These are phyloP conservation scores for Trichosphaerium sp. DNA, from an alignment of 78 protist species.

Conservation along the genomic window DNA sequence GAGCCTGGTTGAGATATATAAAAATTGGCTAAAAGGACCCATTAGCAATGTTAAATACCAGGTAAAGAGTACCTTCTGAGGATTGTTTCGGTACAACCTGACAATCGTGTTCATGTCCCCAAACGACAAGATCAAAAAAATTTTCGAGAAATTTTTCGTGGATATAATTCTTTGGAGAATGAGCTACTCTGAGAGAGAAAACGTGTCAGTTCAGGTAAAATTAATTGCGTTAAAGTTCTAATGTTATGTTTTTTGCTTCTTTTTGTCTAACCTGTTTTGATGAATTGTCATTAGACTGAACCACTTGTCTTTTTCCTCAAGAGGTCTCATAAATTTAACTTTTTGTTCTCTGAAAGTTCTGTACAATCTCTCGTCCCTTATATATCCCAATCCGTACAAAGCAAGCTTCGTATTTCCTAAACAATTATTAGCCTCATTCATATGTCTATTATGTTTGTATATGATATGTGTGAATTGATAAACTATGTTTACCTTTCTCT, in stretches of 20 bases:
- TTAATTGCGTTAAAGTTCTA: neutral
- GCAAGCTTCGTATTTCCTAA: slow-evolving; percentile 70
- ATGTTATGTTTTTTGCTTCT: neutral
- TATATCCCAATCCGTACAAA: slow-evolving; percentile 90
- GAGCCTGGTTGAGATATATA: slow-evolving; percentile 89
- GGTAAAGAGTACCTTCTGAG: slow-evolving; percentile 2
- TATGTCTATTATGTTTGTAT: neutral
- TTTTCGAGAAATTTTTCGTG: slow-evolving; percentile 63
- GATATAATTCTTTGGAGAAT: slow-evolving; percentile 52
- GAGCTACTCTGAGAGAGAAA: slow-evolving; percentile 22
- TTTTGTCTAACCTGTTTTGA: slow-evolving; percentile 81
- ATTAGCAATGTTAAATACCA: neutral
- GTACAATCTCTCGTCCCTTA: slow-evolving; percentile 89
- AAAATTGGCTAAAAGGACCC: neutral
- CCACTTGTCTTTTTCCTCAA: slow-evolving; percentile 62
- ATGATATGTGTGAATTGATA: neutral
- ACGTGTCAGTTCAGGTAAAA: neutral
- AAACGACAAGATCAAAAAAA: slow-evolving; percentile 81
- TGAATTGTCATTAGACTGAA: slow-evolving; percentile 88
- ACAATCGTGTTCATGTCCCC: slow-evolving; percentile 98
- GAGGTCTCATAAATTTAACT: slow-evolving; percentile 57
- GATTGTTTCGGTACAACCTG: slow-evolving; percentile 33
- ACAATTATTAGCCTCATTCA: neutral
- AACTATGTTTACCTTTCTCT: slow-evolving; percentile 17
- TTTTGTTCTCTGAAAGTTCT: slow-evolving; percentile 53